Base-by-base conservation (phyloP, 2,329 filamentous ascomycete genomes). In the Falciphora oryzae region DNA sequence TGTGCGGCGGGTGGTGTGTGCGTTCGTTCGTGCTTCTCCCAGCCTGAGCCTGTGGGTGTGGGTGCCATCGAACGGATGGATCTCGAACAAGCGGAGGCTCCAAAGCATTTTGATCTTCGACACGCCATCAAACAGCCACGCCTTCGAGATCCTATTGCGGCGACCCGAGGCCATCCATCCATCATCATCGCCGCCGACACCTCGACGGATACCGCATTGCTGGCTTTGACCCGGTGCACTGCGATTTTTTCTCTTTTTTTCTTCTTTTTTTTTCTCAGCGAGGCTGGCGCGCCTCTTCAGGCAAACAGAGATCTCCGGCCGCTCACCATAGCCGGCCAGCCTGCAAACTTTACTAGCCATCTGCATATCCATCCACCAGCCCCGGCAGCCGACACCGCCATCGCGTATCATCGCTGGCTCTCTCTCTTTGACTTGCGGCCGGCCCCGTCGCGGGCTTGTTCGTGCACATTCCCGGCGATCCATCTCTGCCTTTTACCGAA, bases 41-140 rank as follows among this genome's bases (percentile, higher is more conserved):
- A 53, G 44, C 44, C 44, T 18, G 44, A 14, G 35, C 35, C 35
- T 53, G 44, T 53, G 44, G 44, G 44, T 53, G 44, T 53, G 44
- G 44, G 44, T 53, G 44, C 44, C 44, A 53, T 53, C 22, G 44
- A 53, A 53, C 44, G 44, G 44, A 53, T 53, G 44, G 44, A 53
- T 60, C 58, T 60, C 58, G 58, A 60, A 58, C 57, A 53, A 53
- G 44, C 44, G 44, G 44, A 53, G 44, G 44, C 44, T 53, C 44
- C 44, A 58, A 25, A 60, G 58, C 58, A 25, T 60, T 60, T 60
- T 60, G 58, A 35, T 31, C 58, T n/a, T 60, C 27, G 27, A 60
- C 58, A 35, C 57, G 57, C 57, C 57, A 31, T 28, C 57, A 58
- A 58, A 58, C 25, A 7, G 57, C 57, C 57, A 58, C 57, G 25